These are phyloP conservation scores for Phytopythium helicoides DNA, from an alignment of 352 stramenopile species.

Conservation along the genomic window DNA sequence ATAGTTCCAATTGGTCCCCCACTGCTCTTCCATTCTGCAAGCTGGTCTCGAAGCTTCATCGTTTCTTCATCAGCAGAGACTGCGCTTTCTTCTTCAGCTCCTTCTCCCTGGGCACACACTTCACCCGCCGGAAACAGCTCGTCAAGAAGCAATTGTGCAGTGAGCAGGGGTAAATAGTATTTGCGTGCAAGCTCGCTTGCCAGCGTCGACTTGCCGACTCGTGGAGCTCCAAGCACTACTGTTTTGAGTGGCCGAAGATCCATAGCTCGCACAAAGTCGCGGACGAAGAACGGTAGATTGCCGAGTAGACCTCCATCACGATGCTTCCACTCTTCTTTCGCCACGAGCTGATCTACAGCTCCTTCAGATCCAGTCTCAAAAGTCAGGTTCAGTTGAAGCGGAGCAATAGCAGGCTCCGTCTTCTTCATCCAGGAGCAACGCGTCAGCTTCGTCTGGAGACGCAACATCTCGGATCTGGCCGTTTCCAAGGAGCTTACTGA, in stretches of 20 bases:
- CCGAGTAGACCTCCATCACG: slow-evolving; percentile 54
- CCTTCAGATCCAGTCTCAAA: slow-evolving; percentile 57
- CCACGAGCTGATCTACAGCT: slow-evolving; percentile 54
- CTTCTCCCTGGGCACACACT: not conserved
- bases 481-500: slow-evolving; percentile 59
- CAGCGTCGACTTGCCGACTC: slow-evolving; percentile 61
- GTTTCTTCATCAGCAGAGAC: slow-evolving; percentile 17
- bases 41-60: slow-evolving; percentile 32
- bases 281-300: slow-evolving; percentile 61
- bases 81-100: slow-evolving; percentile 2
- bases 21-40: slow-evolving; percentile 22
- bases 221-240: slow-evolving; percentile 66
- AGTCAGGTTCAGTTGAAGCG: slow-evolving; percentile 69
- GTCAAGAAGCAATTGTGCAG: slow-evolving; percentile 35
- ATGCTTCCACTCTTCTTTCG: slow-evolving; percentile 66
- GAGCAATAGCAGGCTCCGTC: slow-evolving; percentile 42
- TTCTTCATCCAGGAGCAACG: slow-evolving; percentile 56
- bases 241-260: slow-evolving; percentile 72
- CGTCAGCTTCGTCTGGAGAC: slow-evolving; percentile 41
- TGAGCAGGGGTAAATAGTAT: slow-evolving; percentile 74
- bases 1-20: slow-evolving; percentile 21
- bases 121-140: slow-evolving; percentile 30
- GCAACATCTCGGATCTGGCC: slow-evolving; percentile 38
- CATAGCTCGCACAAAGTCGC: slow-evolving; percentile 73
- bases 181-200: slow-evolving; percentile 50